Evolutionary conservation across 305 asterid species (phyloP), one percentile per base, ranked within the genome.

Genomic region (Fraxinus nigra): DNA sequence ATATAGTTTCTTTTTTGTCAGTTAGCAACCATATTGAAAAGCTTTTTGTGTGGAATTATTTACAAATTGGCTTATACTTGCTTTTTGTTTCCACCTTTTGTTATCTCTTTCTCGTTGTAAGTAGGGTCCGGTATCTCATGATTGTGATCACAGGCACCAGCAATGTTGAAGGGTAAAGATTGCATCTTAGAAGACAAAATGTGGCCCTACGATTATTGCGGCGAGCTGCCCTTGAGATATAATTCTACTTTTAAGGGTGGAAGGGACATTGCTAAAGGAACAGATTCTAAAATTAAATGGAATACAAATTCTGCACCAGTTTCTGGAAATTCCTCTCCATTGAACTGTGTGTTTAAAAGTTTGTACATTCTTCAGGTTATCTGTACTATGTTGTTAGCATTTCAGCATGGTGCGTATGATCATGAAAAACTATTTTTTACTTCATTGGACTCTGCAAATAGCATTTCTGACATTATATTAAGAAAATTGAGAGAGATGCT

Each of bases 401-500:
- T 87, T 84, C 93, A 85, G 86, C 81, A 35, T 84, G 85, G 87
- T 79, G 89, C 81, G 65, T 87, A 82, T 85, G 89, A 88, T 83
- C 87, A 82, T 77, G 95, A 89, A 77, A 85, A 80, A 81, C 85
- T 94, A 79, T 92, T 90, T 87, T 96, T 92, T 88, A 96, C 97
- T 83, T 91, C 98, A 80, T 83, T 96, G 90, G 93, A 88, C 82
- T 78, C 90, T 88, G 91, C 92, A 85, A 88, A 87, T 89, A 91
- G 92, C 79, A 86, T 94, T 79, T 85, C 95, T 84, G 99, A 96
- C 86, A 82, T 89, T 81, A 81, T 92, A 84, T 85, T 92, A 72
- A 86, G 97, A 90, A 93, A 91, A 84, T 72, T 94, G 86, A 97
- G 99, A 81, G 98, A 89, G 76, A 76, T 93, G 73, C 93, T 96